A percentile compares a stretch with the other conserved stretches of the same genome.
phyloP scores from a whole-genome alignment of 176 grass and related monocot species.

The Stipa capillata region DNA sequence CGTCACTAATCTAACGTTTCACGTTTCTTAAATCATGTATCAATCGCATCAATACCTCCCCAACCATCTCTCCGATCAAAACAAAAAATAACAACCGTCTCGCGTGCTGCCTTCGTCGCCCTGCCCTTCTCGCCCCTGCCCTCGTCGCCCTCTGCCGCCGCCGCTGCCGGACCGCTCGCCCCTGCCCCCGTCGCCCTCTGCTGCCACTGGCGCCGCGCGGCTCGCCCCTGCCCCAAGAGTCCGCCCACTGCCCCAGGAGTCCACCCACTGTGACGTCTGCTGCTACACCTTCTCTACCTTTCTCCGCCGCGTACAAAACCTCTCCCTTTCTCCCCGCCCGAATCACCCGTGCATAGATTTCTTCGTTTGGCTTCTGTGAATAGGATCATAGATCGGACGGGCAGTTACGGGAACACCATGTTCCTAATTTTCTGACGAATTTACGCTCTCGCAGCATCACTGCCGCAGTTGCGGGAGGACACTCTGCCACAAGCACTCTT shows the following conservation, averaged over 20 bases:
- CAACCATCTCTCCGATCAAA: too few species aligned
- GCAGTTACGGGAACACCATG: neutral
- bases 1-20: too few species aligned
- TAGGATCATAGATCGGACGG: neutral
- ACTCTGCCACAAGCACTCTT: conserved; percentile 71
- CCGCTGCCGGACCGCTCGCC: too few species aligned
- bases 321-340: neutral
- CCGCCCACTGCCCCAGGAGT: conserved; percentile 87
- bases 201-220: too few species aligned
- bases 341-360: neutral
- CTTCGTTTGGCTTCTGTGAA: neutral
- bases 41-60: too few species aligned
- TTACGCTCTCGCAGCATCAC: conserved; percentile 50
- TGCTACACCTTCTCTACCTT: conserved; percentile 75
- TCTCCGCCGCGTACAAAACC: conserved; percentile 58
- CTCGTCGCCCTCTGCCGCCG: too few species aligned
- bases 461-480: conserved; percentile 83
- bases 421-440: neutral
- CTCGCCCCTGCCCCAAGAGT: too few species aligned
- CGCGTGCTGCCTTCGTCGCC: too few species aligned
- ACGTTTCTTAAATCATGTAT: too few species aligned
- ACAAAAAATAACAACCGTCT: too few species aligned
- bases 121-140: too few species aligned
- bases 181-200: too few species aligned
- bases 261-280: conserved; percentile 77